Base-by-base conservation (phyloP, 2,329 filamentous ascomycete genomes). In the Alternaria longipes region DNA sequence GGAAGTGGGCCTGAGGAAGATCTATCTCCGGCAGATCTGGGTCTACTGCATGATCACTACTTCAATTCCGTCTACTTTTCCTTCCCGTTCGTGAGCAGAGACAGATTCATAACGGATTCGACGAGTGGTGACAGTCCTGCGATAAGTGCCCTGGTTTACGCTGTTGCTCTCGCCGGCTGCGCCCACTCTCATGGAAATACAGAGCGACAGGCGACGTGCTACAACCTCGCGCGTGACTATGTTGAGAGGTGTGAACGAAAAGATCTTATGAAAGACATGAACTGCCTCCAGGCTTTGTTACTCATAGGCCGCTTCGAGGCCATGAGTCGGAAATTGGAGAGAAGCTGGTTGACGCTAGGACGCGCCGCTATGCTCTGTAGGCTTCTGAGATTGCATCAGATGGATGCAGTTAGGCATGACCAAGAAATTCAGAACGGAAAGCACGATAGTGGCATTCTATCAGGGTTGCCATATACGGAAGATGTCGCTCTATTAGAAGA, bases 361-460 rank as follows among this genome's bases (percentile, higher is more conserved):
- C 53, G 53, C 24, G 53, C 53, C 11, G 53, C 34, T 1, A 49
- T 56, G 53, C 30, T 56, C n/a, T 56, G 32, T 14, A 56, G n/a
- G 44, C 44, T 56, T 49, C 24, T 56, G 44, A 9, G 4, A 5
- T 12, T 56, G 24, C 22, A 56, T 8, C 32, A n/a, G 8, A 56
- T 56, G 44, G 53, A 56, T 16, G n/a, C 20, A 41, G 8, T 4
- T 9, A 32, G 16, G 2, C 11, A 32, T 41, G 11, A 11, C 3
- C 16, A 14, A 18, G 18, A 5, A n/a, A 9, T 22, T 0, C 24
- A 56, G 1, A 56, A 14, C 6, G 22, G n/a, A 7, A 22, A 41
- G 26, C 7, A 3, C 2, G 42, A 41, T 8, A 4, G 12, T 12
- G 5, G 34, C n/a, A 1, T 32, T 41, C 8, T 0, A 4, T 40